These are phyloP conservation scores for Phyllosticta citribraziliensis DNA, from an alignment of 2,329 filamentous ascomycete genomes.

Conservation along the genomic window DNA sequence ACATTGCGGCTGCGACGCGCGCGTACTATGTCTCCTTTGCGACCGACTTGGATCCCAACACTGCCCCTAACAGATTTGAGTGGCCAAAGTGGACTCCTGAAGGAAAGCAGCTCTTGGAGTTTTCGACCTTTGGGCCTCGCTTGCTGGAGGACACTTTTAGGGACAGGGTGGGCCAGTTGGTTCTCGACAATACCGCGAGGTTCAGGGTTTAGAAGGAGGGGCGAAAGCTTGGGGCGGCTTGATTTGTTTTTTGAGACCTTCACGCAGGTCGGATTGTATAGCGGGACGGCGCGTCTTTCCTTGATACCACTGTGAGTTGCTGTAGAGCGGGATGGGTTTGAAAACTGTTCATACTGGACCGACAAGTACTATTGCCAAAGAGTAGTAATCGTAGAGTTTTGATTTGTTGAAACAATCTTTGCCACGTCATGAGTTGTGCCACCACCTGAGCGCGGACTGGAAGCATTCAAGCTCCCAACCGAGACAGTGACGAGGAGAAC, in stretches of 20 bases:
- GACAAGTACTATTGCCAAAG: neutral
- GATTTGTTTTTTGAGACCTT: neutral
- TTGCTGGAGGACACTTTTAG: slow-evolving; percentile 34
- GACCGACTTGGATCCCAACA: slow-evolving; percentile 61
- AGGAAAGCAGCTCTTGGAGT: slow-evolving; percentile 41
- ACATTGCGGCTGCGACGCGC: slow-evolving; percentile 14
- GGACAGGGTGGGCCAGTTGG: neutral
- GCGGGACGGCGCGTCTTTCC: neutral
- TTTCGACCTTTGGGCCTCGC: slow-evolving; percentile 29
- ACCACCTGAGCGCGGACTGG: too few species aligned
- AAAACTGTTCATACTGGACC: neutral
- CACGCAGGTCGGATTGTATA: neutral
- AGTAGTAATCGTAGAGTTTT: neutral
- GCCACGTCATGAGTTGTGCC: neutral
- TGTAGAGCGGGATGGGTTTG: neutral
- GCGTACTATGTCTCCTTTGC: slow-evolving; percentile 68
- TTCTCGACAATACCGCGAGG: neutral
- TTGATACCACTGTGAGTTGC: neutral
- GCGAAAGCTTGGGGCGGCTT: neutral
- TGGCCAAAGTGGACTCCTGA: slow-evolving; percentile 47
- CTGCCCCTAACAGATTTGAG: slow-evolving; percentile 27
- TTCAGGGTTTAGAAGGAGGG: neutral
- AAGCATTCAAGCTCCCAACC: too few species aligned
- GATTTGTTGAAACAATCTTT: neutral
- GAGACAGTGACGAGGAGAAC: too few species aligned